phyloP scores from a whole-genome alignment of 2,329 filamentous ascomycete species.

The Phaeoacremonium minimum region DNA sequence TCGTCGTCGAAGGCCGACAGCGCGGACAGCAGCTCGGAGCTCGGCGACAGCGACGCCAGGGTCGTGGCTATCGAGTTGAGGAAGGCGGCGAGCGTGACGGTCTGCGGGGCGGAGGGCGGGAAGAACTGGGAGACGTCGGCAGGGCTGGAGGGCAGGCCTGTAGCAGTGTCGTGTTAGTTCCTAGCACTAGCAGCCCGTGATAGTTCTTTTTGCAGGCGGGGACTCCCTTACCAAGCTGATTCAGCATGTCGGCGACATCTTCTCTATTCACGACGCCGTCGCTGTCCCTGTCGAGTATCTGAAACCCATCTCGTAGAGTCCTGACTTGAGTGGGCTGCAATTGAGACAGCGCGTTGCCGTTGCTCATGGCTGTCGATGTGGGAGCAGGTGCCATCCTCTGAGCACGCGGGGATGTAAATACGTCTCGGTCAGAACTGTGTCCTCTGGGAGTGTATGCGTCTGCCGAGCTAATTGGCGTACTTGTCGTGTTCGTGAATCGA shows the following conservation, averaged over 20 bases:
- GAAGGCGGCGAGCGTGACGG: constrained; percentile 80
- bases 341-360: constrained; percentile 60
- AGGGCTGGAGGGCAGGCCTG: constrained; percentile 69
- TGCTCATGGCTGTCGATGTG: constrained; percentile 29
- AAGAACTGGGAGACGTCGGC: constrained; percentile 79
- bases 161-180: not conserved
- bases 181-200: constrained; percentile 3
- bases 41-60: constrained; percentile 70
- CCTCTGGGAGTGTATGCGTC: constrained; percentile 33
- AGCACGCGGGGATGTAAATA: constrained; percentile 31
- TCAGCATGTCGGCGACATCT: constrained; percentile 83
- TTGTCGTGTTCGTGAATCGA: constrained; percentile 32
- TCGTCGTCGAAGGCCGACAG: constrained; percentile 95
- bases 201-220: too few relatives aligned
- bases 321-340: constrained; percentile 79
- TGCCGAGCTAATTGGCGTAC: constrained; percentile 29
- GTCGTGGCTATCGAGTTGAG: constrained; percentile 76
- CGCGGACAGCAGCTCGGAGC: constrained; percentile 77
- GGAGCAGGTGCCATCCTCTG: constrained; percentile 24
- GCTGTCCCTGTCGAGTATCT: constrained; percentile 85
- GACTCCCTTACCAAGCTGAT: constrained; percentile 63
- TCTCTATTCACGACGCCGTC: constrained; percentile 78
- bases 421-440: constrained; percentile 18
- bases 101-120: constrained; percentile 64
- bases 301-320: constrained; percentile 87